Conservation (phyloP, 73 alveolate species). For the Paramecium pentaurelia region DNA sequence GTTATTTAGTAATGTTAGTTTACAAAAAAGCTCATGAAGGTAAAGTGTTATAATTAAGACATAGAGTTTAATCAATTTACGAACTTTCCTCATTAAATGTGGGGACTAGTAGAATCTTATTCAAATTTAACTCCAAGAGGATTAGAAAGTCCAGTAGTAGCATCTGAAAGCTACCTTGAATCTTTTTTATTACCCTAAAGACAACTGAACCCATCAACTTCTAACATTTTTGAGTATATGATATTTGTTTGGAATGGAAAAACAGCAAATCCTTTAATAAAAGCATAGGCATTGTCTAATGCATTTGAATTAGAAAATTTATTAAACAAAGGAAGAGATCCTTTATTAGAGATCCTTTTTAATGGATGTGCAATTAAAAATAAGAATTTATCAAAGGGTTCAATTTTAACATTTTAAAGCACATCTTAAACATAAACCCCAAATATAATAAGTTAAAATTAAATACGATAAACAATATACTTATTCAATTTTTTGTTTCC, state of each 20-base stretch:
- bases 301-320: conserved; percentile 89
- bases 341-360: conserved; percentile 74
- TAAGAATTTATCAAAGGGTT: conserved; percentile 77
- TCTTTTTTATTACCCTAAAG: conserved; percentile 30
- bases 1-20: conserved; percentile 79
- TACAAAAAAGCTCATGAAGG: conserved; percentile 71
- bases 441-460: neutral
- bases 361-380: conserved; percentile 88
- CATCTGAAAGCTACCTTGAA: conserved; percentile 59
- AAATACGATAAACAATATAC: conserved; percentile 79
- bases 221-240: conserved; percentile 86
- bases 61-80: conserved; percentile 60
- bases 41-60: neutral
- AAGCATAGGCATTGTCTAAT: conserved; percentile 88
- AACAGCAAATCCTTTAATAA: conserved; percentile 82
- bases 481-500: conserved; percentile 90
- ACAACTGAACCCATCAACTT: conserved; percentile 58
- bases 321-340: conserved; percentile 65
- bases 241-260: conserved; percentile 98
- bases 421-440: neutral
- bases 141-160: conserved; percentile 77
- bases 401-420: conserved; percentile 62
- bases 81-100: conserved; percentile 78
- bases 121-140: conserved; percentile 97
- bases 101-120: conserved; percentile 91